Conservation (phyloP, 352 stramenopile genomes). For the Phytopythium montanum region DNA sequence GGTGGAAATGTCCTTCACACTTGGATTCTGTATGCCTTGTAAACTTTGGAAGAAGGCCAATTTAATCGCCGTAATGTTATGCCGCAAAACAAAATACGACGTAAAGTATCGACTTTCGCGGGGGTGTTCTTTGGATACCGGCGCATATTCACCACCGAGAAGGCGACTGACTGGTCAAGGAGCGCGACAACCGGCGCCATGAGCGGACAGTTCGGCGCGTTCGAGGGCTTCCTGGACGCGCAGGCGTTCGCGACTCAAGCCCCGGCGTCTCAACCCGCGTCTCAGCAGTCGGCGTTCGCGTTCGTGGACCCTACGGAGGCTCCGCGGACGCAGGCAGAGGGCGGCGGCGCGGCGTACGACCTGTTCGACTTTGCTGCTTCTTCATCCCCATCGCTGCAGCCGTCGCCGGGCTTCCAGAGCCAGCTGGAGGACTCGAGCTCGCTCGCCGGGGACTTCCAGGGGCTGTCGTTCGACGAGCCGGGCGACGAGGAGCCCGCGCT, state of each 20-base stretch:
- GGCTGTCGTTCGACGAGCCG: slow-evolving; percentile 67
- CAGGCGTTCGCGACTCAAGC: slow-evolving; percentile 47
- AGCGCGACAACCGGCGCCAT: slow-evolving; percentile 8
- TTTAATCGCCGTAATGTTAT: too few relatives aligned
- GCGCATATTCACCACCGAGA: not conserved
- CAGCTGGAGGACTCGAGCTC: slow-evolving; percentile 30
- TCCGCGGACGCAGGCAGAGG: slow-evolving; percentile 27
- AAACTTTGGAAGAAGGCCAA: too few relatives aligned
- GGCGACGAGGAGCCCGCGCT: slow-evolving; percentile 61
- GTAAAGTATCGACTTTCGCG: too few relatives aligned
- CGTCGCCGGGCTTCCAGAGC: slow-evolving; percentile 24
- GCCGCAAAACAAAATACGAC: too few relatives aligned
- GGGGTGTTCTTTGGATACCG: too few relatives aligned
- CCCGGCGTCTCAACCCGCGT: slow-evolving; percentile 32
- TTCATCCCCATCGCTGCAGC: slow-evolving; percentile 11
- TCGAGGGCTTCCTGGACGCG: slow-evolving; percentile 56
- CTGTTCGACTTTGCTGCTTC: slow-evolving; percentile 76
- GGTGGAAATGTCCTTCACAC: too few relatives aligned
- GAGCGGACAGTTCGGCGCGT: slow-evolving; percentile 41
- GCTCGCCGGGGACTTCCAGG: slow-evolving; percentile 48
- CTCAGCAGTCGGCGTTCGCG: slow-evolving; percentile 54
- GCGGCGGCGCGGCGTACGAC: slow-evolving; percentile 27
- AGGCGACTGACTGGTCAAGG: not conserved
- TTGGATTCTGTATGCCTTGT: too few relatives aligned
- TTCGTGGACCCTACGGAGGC: slow-evolving; percentile 62